Evolutionary conservation across 371 early-diverging fungal genomes (phyloP).

Genomic region (Dipsacomyces acuminosporus): DNA sequence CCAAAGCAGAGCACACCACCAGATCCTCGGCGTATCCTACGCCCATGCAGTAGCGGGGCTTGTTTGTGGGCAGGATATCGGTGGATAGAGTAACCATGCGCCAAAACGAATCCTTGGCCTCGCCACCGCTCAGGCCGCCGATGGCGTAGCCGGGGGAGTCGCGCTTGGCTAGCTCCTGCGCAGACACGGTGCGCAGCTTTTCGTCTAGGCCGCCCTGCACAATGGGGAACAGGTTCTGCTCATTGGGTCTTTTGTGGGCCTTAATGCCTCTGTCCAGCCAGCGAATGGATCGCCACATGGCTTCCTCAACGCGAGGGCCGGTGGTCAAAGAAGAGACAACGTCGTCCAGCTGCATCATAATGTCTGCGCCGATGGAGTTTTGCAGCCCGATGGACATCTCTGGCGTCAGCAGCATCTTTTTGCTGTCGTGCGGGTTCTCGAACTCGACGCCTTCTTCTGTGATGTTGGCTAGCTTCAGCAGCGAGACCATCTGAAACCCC

Average conservation of each 20-base stretch:
- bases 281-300: constrained; percentile 89
- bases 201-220: constrained; percentile 89
- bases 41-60: constrained; percentile 97
- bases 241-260: constrained; percentile 67
- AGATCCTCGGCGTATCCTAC: constrained; percentile 95
- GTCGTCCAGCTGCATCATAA: constrained; percentile 98
- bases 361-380: constrained; percentile 93
- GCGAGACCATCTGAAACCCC: constrained; percentile 95
- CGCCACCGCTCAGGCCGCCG: constrained; percentile 94
- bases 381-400: constrained; percentile 92
- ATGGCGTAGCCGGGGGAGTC: constrained; percentile 91
- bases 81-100: constrained; percentile 79
- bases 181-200: constrained; percentile 69
- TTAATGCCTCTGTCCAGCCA: constrained; percentile 94
- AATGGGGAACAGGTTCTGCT: constrained; percentile 93
- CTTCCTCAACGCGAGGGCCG: constrained; percentile 83
- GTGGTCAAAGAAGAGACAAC: constrained; percentile 85
- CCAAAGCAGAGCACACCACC: constrained; percentile 89
- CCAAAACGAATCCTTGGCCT: constrained; percentile 92
- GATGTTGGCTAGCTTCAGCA: constrained; percentile 79
- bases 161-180: constrained; percentile 84
- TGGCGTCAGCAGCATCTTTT: constrained; percentile 86
- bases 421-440: constrained; percentile 77
- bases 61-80: constrained; percentile 74
- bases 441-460: constrained; percentile 93